Conservation (phyloP, 495 filamentous ascomycete genomes). For the Aspergillus wentii region DNA sequence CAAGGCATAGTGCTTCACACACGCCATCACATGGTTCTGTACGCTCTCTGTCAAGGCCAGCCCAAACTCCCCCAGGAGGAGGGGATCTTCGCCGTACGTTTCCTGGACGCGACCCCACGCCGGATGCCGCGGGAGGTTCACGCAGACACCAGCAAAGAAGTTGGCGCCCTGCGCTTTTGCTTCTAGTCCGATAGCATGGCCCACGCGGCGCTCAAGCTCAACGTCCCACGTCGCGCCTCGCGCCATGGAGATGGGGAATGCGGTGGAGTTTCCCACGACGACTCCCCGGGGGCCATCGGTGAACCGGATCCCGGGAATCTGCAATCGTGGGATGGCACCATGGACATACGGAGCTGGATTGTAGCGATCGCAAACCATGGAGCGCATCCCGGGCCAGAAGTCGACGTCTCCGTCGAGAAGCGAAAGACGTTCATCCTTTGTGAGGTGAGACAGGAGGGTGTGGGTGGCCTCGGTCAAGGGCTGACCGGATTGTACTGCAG, state of each 20-base stretch:
- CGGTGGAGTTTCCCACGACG: constrained; percentile 5
- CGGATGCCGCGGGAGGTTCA: constrained; percentile 14
- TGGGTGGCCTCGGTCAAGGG: no score
- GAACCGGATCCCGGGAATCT: constrained; percentile 10
- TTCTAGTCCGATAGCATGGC: constrained; percentile 12
- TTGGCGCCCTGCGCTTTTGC: constrained; percentile 13
- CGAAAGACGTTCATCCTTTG: constrained; percentile 7
- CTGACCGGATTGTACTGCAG: background rate
- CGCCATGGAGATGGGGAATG: constrained; percentile 14
- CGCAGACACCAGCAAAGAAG: constrained; percentile 10
- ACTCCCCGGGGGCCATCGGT: constrained; percentile 13
- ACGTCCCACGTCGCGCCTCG: constrained; percentile 14
- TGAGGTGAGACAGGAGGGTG: background rate
- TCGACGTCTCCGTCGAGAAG: constrained; percentile 14
- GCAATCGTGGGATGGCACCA: constrained; percentile 7
- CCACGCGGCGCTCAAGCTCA: constrained; percentile 7
- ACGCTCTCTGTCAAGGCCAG: constrained; percentile 3
- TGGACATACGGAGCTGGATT: constrained; percentile 7
- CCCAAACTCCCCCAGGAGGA: constrained; percentile 9
- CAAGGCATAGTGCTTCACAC: constrained; percentile 14
- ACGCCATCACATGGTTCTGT: constrained; percentile 13
- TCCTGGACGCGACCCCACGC: constrained; percentile 14
- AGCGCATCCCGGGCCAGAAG: constrained; percentile 12
- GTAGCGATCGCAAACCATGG: constrained; percentile 9
- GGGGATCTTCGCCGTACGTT: constrained; percentile 11